phyloP scores from a whole-genome alignment of 2,329 filamentous ascomycete genomes.

The Didymella keratinophila region DNA sequence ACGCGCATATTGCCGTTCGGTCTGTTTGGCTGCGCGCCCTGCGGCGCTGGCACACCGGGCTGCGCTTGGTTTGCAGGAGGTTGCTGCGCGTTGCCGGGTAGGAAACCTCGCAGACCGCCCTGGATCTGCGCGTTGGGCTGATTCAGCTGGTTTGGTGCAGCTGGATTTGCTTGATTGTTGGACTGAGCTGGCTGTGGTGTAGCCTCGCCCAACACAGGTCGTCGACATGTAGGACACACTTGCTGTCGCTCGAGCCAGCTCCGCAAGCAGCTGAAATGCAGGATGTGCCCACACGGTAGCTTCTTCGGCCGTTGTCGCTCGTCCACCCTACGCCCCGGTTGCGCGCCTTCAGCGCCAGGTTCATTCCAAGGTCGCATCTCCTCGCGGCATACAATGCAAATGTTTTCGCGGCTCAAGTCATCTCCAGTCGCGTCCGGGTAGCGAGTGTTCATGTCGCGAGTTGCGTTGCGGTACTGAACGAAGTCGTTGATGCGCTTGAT shows the following conservation, averaged over 20 bases:
- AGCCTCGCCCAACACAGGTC: conserved; percentile 70
- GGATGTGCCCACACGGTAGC: conserved; percentile 91
- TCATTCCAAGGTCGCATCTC: conserved; percentile 86
- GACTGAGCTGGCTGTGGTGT: conserved; percentile 38
- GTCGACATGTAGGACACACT: conserved; percentile 92
- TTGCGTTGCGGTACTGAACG: conserved; percentile 87
- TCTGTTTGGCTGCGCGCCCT: conserved; percentile 30
- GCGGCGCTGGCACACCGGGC: conserved; percentile 30
- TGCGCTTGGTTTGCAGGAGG: conserved; percentile 35
- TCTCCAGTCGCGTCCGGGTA: conserved; percentile 91
- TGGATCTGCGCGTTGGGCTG: conserved; percentile 25
- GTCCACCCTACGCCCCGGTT: conserved; percentile 62
- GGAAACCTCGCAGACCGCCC: conserved; percentile 30
- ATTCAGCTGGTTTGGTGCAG: conserved; percentile 30
- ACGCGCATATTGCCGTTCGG: conserved; percentile 46
- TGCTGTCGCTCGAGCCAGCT: conserved; percentile 98
- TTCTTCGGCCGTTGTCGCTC: conserved; percentile 92
- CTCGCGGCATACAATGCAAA: conserved; percentile 97
- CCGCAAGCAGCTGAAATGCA: conserved; percentile 92
- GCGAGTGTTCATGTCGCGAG: conserved; percentile 87
- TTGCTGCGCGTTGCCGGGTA: conserved; percentile 31
- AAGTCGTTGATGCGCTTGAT: conserved; percentile 88
- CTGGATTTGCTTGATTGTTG: conserved; percentile 38
- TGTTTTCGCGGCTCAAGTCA: conserved; percentile 85
- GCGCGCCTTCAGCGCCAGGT: conserved; percentile 52